Base-by-base conservation (phyloP, 164 flowering plant species). In the Brasenia schreberi region DNA sequence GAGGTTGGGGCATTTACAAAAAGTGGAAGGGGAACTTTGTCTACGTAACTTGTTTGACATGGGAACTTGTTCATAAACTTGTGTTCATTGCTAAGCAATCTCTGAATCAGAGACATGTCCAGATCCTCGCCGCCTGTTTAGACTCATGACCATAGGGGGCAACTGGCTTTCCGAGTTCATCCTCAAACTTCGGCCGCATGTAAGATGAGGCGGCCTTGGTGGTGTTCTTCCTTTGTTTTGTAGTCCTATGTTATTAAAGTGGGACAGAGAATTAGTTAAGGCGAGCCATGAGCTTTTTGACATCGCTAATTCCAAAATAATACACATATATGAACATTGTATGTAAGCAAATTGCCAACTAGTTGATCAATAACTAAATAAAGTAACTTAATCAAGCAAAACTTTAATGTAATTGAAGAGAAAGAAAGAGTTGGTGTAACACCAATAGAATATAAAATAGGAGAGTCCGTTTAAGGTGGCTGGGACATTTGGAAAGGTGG, bases 71-170 rank as follows among this genome's bases (percentile, higher is more conserved):
- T 3, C 3, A 49, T 0, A 49, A 49, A 49, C 10, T 49, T 49
- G 16, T 49, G 16, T 49, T 14, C 16, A 49, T 49, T 49, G 3
- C 56, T 49, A 82, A 5, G 83, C n/a, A 43, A 91, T 68, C 76
- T 87, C 96, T 1, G 96, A 80, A 70, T 85, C 89, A 39, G 88
- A 81, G 65, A 75, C 81, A 73, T 83, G 84, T 17, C 83, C 85
- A 0, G 77, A 78, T 66, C 18, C 58, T 73, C 79, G 77, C 12
- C 80, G 68, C 66, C 76, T 75, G 64, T 68, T 69, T 63, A 83
- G 79, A 59, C 77, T 79, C 69, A 64, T 43, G 23, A 70, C 59
- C 65, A 73, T 66, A 14, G 74, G 73, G 42, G 59, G 61, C 39
- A 79, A 39, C 11, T 73, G 79, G 60, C 73, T 80, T 68, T 82